A percentile compares a stretch with the other conserved stretches of the same genome.
These are phyloP conservation scores for Yamadazyma mexicana DNA, from an alignment of 1,139 yeast genomes.

Conservation along the genomic window DNA sequence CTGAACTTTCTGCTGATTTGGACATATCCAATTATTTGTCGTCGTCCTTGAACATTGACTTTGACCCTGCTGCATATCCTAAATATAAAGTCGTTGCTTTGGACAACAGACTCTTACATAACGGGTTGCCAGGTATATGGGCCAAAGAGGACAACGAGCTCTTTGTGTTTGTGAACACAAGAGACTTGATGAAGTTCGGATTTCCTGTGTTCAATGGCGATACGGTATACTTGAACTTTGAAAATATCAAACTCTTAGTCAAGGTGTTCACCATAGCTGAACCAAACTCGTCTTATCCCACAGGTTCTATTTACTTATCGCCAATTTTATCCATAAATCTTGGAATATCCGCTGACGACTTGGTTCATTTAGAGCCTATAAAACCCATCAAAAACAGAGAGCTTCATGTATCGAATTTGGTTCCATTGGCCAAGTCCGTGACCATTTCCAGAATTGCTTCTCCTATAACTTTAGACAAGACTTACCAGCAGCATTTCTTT, in stretches of 20 bases:
- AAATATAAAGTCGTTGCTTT: constrained; percentile 30
- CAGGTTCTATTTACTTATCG: constrained; percentile 52
- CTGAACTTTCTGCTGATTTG: constrained; percentile 18
- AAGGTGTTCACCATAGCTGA: constrained; percentile 62
- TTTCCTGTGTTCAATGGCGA: constrained; percentile 69
- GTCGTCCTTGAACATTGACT: constrained; percentile 27
- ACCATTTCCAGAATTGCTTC: constrained; percentile 72
- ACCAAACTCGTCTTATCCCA: constrained; percentile 48
- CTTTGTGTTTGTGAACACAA: constrained; percentile 53
- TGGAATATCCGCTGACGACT: constrained; percentile 30
- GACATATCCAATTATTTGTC: constrained; percentile 40
- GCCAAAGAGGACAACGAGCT: constrained; percentile 43
- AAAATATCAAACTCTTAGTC: constrained; percentile 31
- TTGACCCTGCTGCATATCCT: constrained; percentile 6
- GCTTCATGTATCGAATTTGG: constrained; percentile 20
- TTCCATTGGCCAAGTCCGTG: constrained; percentile 44
- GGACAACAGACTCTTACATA: constrained; percentile 27
- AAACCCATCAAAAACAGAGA: constrained; percentile 10
- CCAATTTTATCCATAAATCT: constrained; percentile 64
- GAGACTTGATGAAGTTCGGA: constrained; percentile 56
- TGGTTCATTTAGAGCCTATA: constrained; percentile 27
- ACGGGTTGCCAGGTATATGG: constrained; percentile 28
- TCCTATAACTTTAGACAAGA: constrained; percentile 66
- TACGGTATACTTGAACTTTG: constrained; percentile 42
- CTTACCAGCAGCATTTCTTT: constrained; percentile 64